Conservation (phyloP, 1,284 basidiomycete species). For the Tilletiaria anomala region DNA sequence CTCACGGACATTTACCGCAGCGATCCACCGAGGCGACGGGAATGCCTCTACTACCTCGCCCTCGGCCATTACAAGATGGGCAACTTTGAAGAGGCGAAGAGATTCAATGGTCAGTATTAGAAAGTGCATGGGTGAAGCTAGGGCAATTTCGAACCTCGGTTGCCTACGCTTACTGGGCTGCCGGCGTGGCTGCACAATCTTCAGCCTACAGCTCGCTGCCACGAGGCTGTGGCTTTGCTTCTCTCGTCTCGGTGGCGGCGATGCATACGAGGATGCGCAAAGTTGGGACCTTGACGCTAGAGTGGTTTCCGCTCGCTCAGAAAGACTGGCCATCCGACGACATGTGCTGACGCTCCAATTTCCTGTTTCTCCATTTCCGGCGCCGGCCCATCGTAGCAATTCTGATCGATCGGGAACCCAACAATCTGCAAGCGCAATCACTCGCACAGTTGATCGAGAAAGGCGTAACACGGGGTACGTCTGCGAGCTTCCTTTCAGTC, state of each 20-base stretch:
- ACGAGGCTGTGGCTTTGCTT: no score
- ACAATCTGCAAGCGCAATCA: slow-evolving; percentile 83
- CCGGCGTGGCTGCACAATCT: neutral
- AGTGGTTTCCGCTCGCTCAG: no score
- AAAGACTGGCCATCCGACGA: no score
- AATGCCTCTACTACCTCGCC: slow-evolving; percentile 93
- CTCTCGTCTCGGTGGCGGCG: no score
- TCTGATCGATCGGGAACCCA: slow-evolving; percentile 79
- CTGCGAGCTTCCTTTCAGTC: no score
- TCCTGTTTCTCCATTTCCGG: slow-evolving; percentile 4
- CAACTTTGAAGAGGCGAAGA: slow-evolving; percentile 81
- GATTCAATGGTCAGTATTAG: slow-evolving; percentile 73
- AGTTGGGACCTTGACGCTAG: no score
- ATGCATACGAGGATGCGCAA: no score
- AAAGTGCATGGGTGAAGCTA: neutral
- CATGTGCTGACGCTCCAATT: neutral
- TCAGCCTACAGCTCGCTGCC: no score
- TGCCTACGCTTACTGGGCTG: neutral
- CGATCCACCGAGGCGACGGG: slow-evolving; percentile 72
- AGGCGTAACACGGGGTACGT: slow-evolving; percentile 66
- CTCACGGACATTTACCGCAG: slow-evolving; percentile 89
- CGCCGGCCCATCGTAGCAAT: no score
- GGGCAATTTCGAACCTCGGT: neutral
- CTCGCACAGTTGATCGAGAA: slow-evolving; percentile 70
- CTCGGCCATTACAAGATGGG: slow-evolving; percentile 94